Base-by-base conservation (phyloP, 495 filamentous ascomycete species). In the Xylaria sp. region DNA sequence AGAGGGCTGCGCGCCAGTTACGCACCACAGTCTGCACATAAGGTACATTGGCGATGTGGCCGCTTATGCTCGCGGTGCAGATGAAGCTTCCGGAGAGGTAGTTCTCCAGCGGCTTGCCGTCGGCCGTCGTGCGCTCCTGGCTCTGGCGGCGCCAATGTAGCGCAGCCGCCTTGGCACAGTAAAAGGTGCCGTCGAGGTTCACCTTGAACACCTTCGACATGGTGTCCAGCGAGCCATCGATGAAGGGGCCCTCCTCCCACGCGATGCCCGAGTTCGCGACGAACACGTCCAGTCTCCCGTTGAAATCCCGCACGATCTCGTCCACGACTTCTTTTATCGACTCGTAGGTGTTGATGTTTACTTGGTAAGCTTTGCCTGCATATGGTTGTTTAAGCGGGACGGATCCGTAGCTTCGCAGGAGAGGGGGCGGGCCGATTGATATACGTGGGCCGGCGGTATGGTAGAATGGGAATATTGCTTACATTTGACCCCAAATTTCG, bases 11-110 rank as follows among this genome's bases (percentile, higher is more conserved):
- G 7, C 6, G 1, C n/a, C n/a, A 37, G 11, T 19, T 59, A 62
- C 59, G 35, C 37, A 62, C 59, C 24, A 91, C 88, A 12, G 91
- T 86, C 80, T 97, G 94, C 72, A 93, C 77, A 82, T 97, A 93
- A 19, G 95, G 94, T 67, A 95, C 88, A 76, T 97, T 97, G 75
- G 90, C 92, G 74, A 97, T 93, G 79, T 95, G 93, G 3, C 91
- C 93, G 78, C 88, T 91, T 88, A 95, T 95, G 73, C 89, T 92
- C 3, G 93, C 88, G 7, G 93, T 96, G 29, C 90, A 88, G 76
- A 95, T 87, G 78, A 95, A 94, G 80, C 89, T 92, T 14, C 93
- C 93, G 21, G 86, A 83, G 26, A 81, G 87, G 73, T 88, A 94
- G 72, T 88, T 88, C 70, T 89, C 83, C 37, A 94, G 83, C 79